Conservation (phyloP, 495 filamentous ascomycete genomes). For the Talaromyces proteolyticus region DNA sequence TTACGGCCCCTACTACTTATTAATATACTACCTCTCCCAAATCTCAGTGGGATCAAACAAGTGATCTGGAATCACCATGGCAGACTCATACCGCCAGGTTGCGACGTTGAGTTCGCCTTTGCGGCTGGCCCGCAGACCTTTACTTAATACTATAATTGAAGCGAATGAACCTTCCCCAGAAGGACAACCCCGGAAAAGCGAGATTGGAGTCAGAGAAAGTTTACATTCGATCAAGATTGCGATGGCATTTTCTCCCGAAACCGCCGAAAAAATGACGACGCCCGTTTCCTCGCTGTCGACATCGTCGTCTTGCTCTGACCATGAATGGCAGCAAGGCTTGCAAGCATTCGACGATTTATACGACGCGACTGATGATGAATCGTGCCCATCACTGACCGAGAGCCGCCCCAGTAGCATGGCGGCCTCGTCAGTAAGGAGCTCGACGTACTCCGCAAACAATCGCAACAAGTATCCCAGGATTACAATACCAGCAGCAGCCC, state of each 20-base stretch:
- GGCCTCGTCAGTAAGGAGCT: constrained; percentile 33
- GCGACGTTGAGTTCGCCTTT: constrained; percentile 49
- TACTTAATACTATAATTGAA: constrained; percentile 86
- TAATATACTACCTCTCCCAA: constrained; percentile 4
- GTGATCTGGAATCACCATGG: constrained; percentile 39
- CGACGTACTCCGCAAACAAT: constrained; percentile 30
- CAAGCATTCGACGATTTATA: constrained; percentile 75
- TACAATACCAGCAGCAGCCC: constrained; percentile 61
- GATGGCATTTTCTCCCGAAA: constrained; percentile 6
- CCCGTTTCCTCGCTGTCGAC: constrained; percentile 28
- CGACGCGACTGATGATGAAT: constrained; percentile 70
- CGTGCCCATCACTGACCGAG: constrained; percentile 34
- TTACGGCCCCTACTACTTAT: constrained; percentile 10
- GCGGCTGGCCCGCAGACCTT: constrained; percentile 64
- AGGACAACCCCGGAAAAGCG: constrained; percentile 6
- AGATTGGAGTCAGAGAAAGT: constrained; percentile 12
- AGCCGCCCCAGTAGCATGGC: constrained; percentile 31
- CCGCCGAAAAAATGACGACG: constrained; percentile 6
- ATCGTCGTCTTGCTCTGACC: constrained; percentile 37
- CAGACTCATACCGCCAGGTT: constrained; percentile 48
- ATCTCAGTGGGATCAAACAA: constrained; percentile 5
- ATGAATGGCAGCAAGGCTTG: constrained; percentile 42
- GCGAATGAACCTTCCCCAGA: constrained; percentile 20
- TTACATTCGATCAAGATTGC: constrained; percentile 16
- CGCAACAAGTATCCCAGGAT: constrained; percentile 58